phyloP scores from a whole-genome alignment of 805 yeast genomes.

The Starmerella floris region DNA sequence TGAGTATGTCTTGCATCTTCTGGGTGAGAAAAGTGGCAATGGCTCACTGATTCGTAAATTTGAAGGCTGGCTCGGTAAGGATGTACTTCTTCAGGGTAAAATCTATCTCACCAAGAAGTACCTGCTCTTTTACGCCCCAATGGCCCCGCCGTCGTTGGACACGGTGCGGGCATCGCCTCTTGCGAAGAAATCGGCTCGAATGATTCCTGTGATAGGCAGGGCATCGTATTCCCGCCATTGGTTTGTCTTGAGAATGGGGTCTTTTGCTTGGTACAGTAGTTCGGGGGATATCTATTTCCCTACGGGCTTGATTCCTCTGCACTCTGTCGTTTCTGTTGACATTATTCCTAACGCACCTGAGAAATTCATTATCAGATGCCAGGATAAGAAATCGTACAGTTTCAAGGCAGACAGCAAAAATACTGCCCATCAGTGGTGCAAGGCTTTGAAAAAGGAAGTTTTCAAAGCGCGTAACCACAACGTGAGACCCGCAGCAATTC shows the following conservation, averaged over 20 bases:
- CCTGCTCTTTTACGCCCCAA: constrained; percentile 61
- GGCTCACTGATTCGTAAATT: constrained; percentile 3
- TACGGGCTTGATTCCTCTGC: constrained; percentile 54
- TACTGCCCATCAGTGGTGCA: constrained; percentile 72
- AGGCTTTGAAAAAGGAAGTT: constrained; percentile 56
- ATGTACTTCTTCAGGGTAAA: constrained; percentile 77
- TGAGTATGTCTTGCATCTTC: constrained; percentile 1
- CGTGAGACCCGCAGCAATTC: constrained; percentile 54
- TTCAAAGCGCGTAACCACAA: constrained; percentile 64
- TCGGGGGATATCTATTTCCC: constrained; percentile 84
- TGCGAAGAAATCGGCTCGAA: constrained; percentile 29
- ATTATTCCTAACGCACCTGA: constrained; percentile 27
- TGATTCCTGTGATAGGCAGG: constrained; percentile 24
- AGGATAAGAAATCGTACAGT: constrained; percentile 39
- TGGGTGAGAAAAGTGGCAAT: constrained; percentile 5
- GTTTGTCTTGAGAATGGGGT: constrained; percentile 61
- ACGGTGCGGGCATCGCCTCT: constrained; percentile 40
- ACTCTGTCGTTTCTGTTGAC: constrained; percentile 49
- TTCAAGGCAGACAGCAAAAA: constrained; percentile 62
- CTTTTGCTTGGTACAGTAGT: constrained; percentile 52
- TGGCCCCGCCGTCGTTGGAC: constrained; percentile 43
- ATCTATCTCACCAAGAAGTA: constrained; percentile 53
- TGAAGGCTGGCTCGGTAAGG: constrained; percentile 55
- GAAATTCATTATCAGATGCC: constrained; percentile 50
- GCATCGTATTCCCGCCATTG: constrained; percentile 43